Evolutionary conservation across 192 early-diverging fungal genomes (phyloP), one percentile per base, ranked within the genome.

Genomic region (Pilaira anomala): DNA sequence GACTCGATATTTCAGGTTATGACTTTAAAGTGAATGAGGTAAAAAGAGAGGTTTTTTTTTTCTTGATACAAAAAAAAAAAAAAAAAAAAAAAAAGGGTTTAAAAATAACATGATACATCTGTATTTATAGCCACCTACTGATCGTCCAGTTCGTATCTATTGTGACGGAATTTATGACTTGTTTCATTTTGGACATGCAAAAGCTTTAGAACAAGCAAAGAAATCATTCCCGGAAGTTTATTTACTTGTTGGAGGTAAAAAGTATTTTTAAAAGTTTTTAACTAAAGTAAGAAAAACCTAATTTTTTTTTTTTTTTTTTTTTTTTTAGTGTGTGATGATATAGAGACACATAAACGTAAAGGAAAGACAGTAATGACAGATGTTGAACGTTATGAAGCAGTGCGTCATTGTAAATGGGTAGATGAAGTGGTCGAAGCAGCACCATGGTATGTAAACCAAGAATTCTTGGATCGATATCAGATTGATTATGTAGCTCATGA

Each of bases 401-500:
- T 93, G 44, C 79, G 83, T 33, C 91, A 93, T 60, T 93, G 91
- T 69, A 83, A 84, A 64, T 93, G 91, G 91, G 89, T 90, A 1
- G 89, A 91, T 64, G 85, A 91, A 59, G 88, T 91, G 14, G 76
- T 93, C 16, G 78, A 76, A 44, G 71, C 85, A 52, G 89, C 91
- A 21, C 91, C 91, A 29, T 93, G 91, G 91, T 60, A 83, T 18
- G 76, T 93, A 59, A 84, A 80, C 13, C 87, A 89, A 62, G 86
- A 85, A 49, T 93, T 91, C 50, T 60, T 93, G 33, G 88, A 91
- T 65, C 49, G 83, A 65, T 83, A 93, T 58, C 54, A 84, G 68
- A 90, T 93, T 49, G 89, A 93, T 61, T 93, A 89, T 67, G 91
- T 93, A 16, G 88, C 88, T 30, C 91, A 93, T 55, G 91, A 93